These are phyloP conservation scores for Exophiala sp. DNA, from an alignment of 2,329 filamentous ascomycete genomes.

Conservation along the genomic window DNA sequence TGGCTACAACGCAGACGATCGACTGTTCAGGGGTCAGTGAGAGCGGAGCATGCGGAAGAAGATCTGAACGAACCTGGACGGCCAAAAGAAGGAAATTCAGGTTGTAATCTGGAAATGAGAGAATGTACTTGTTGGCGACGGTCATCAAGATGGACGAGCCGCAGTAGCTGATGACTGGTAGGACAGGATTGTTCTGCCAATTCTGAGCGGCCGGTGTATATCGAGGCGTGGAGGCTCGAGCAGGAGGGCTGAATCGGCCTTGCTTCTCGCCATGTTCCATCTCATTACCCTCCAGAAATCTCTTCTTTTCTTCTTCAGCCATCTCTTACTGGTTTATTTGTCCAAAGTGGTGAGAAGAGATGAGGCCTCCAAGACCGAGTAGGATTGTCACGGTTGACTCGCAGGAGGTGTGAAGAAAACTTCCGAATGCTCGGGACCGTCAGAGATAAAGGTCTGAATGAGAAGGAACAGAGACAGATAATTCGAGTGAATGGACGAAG, in stretches of 20 bases:
- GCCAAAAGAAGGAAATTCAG: conserved; percentile 92
- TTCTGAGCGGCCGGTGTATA: conserved; percentile 38
- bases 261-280: conserved; percentile 66
- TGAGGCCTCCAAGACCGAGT: background rate
- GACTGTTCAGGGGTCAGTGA: conserved; percentile 55
- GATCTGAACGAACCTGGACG: conserved; percentile 69
- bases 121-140: conserved; percentile 98
- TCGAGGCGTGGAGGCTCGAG: conserved; percentile 38
- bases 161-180: conserved; percentile 88
- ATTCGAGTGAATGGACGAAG: background rate
- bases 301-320: conserved; percentile 84
- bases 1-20: conserved; percentile 80
- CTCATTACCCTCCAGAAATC: conserved; percentile 58
- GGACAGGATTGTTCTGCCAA: conserved; percentile 69
- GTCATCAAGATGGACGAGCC: conserved; percentile 98
- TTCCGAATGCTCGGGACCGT: background rate
- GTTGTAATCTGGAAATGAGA: conserved; percentile 88
- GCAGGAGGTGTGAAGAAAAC: background rate
- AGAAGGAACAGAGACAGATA: background rate
- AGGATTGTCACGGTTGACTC: background rate
- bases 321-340: conserved; percentile 47
- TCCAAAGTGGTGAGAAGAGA: background rate
- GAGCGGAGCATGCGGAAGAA: background rate
- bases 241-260: conserved; percentile 44
- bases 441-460: background rate